phyloP scores from a whole-genome alignment of 768 basidiomycete species.

The Pleurotus ostreatus region DNA sequence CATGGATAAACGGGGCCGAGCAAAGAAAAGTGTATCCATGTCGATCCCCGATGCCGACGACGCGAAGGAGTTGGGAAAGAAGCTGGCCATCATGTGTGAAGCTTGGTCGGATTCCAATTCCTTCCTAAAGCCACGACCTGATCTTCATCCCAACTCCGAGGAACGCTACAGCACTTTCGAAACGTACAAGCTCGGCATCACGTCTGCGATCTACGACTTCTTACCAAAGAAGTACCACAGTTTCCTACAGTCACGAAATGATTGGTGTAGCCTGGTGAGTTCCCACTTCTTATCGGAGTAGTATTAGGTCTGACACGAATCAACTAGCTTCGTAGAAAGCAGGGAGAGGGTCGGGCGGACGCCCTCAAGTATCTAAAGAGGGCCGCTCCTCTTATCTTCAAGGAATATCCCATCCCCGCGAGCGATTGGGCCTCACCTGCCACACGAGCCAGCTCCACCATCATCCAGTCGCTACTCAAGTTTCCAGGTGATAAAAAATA shows the following conservation, averaged over 20 bases:
- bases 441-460: not conserved
- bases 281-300: not conserved
- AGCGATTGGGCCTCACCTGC: too few species aligned
- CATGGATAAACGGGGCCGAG: not conserved
- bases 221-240: not conserved
- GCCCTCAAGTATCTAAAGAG: too few species aligned
- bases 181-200: not conserved
- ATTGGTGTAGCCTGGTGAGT: not conserved
- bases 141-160: not conserved
- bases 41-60: not conserved
- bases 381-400: too few species aligned
- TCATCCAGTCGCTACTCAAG: not conserved
- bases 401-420: too few species aligned
- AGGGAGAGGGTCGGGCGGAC: too few species aligned
- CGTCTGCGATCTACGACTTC: not conserved
- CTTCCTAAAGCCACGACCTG: not conserved
- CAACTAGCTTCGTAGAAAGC: too few species aligned
- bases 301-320: too few species aligned
- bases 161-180: not conserved
- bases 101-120: not conserved
- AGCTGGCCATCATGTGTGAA: not conserved
- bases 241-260: not conserved
- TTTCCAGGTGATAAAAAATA: not conserved
- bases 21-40: not conserved
- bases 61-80: not conserved